phyloP scores from a whole-genome alignment of 75 land plant species.

The Pinus albicaulis region DNA sequence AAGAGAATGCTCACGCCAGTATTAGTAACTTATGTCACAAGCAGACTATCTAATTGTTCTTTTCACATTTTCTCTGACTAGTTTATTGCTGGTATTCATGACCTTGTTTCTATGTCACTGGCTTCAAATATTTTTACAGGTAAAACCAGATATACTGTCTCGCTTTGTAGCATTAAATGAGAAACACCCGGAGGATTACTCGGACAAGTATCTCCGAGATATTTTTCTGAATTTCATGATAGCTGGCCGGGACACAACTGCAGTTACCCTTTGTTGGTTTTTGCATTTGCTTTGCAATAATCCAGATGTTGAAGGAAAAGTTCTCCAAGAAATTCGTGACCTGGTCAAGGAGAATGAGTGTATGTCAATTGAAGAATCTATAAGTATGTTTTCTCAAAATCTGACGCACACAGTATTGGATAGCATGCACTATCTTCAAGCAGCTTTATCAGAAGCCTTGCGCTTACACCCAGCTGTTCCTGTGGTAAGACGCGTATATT shows the following conservation, averaged over 20 bases:
- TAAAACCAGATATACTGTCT: constrained; percentile 67
- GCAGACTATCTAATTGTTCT: not conserved
- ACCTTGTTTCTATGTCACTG: not conserved
- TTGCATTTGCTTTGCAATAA: constrained; percentile 65
- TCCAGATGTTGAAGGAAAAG: constrained; percentile 48
- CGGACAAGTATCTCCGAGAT: constrained; percentile 53
- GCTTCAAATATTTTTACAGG: constrained; percentile 3
- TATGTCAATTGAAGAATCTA: not conserved
- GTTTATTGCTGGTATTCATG: not conserved
- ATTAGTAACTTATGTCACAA: not conserved
- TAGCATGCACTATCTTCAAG: constrained; percentile 80
- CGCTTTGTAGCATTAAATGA: constrained; percentile 50
- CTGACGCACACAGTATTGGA: constrained; percentile 11
- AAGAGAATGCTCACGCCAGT: not conserved
- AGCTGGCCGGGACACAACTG: constrained; percentile 87
- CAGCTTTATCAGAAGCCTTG: constrained; percentile 71
- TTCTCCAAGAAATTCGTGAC: constrained; percentile 19
- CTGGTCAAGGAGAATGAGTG: not conserved
- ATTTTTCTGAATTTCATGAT: constrained; percentile 67
- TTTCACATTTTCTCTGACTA: not conserved
- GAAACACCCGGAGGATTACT: constrained; percentile 28
- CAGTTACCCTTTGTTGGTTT: constrained; percentile 80
- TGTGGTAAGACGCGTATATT: constrained; percentile 23
- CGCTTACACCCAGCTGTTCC: constrained; percentile 88
- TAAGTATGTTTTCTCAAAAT: not conserved